These are phyloP conservation scores for Aspergillus hiratsukae DNA, from an alignment of 2,329 filamentous ascomycete genomes.

Conservation along the genomic window DNA sequence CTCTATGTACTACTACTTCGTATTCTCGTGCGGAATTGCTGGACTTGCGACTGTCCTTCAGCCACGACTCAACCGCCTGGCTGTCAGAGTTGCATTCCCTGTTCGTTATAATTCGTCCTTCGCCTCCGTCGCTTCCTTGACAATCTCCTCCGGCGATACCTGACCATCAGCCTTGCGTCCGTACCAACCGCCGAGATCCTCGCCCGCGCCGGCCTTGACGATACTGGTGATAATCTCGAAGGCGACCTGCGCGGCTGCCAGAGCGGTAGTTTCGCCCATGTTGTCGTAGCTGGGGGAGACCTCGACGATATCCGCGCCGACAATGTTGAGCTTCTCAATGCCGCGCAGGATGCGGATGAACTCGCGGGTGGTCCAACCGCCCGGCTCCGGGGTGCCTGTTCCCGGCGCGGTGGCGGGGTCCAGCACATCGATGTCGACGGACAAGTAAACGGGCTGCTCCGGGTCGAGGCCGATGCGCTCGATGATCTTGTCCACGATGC, in stretches of 20 bases:
- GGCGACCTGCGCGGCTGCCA: constrained; percentile 77
- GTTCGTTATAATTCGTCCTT: constrained; percentile 28
- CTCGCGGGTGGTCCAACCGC: constrained; percentile 87
- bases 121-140: constrained; percentile 3
- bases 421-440: constrained; percentile 75
- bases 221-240: constrained; percentile 74
- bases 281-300: constrained; percentile 83
- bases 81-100: constrained; percentile 4
- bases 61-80: not conserved
- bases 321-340: constrained; percentile 75
- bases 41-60: not conserved
- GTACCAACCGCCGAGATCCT: constrained; percentile 40
- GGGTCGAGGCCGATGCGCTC: constrained; percentile 59
- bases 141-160: constrained; percentile 20
- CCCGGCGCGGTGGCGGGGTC: constrained; percentile 68
- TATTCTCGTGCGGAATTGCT: not conserved
- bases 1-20: not conserved
- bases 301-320: constrained; percentile 88
- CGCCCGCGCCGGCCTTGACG: constrained; percentile 41
- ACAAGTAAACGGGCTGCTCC: constrained; percentile 74
- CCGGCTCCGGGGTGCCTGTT: constrained; percentile 84
- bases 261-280: constrained; percentile 70
- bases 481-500: constrained; percentile 68
- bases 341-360: constrained; percentile 78
- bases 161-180: constrained; percentile 19